phyloP scores from a whole-genome alignment of 805 yeast genomes.

The Wickerhamiella occidentalis region DNA sequence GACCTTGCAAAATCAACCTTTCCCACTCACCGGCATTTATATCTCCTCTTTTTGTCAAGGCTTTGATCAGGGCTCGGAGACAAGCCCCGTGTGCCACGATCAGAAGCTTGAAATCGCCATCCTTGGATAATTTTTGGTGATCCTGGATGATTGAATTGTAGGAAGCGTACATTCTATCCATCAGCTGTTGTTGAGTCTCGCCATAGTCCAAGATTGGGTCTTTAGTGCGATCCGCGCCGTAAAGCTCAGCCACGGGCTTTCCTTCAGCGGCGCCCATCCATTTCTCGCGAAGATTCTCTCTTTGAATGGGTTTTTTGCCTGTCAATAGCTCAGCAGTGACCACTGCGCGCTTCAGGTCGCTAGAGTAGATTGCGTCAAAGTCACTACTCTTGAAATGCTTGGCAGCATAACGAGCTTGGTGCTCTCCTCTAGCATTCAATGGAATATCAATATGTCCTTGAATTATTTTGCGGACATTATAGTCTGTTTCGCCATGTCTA shows the following conservation, averaged over 20 bases:
- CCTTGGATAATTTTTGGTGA: neutral
- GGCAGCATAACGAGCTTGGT: conserved; percentile 19
- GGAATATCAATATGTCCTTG: conserved; percentile 21
- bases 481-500: conserved; percentile 23
- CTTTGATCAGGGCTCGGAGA: conserved; percentile 14
- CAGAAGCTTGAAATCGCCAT: conserved; percentile 12
- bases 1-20: neutral
- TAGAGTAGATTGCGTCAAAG: conserved; percentile 18
- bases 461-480: conserved; percentile 17
- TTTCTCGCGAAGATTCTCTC: conserved; percentile 18
- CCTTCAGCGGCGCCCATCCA: conserved; percentile 21
- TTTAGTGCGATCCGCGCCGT: neutral
- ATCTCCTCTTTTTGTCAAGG: neutral
- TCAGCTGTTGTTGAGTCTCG: conserved; percentile 15
- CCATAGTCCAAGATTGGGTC: conserved; percentile 13
- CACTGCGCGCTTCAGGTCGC: conserved; percentile 20
- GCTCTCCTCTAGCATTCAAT: conserved; percentile 17
- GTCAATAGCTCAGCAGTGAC: conserved; percentile 19
- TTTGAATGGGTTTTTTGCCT: neutral
- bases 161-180: conserved; percentile 12
- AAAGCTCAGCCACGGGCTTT: conserved; percentile 12
- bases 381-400: conserved; percentile 7
- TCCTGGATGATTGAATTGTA: conserved; percentile 9
- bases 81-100: conserved; percentile 23
- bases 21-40: conserved; percentile 3